Percentiles rank a stretch among this genome's conserved stretches.
phyloP scores from a whole-genome alignment of 73 alveolate genomes.

The Paramecium tetraurelia region DNA sequence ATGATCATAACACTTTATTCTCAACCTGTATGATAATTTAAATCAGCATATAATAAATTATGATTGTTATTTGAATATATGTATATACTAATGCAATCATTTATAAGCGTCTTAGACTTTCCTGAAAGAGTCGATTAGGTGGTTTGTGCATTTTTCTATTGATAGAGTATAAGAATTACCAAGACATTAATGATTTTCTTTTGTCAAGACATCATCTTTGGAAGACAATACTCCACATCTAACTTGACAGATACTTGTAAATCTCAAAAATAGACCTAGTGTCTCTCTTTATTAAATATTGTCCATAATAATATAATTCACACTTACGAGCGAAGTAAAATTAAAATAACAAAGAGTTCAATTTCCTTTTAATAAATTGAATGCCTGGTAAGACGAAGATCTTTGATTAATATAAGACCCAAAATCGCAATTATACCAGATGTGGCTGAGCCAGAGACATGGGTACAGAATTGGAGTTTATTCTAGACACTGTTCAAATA shows the following conservation, averaged over 20 bases:
- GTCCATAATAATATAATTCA: slow-evolving; percentile 19
- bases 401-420: slow-evolving; percentile 85
- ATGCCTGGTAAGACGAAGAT: slow-evolving; percentile 72
- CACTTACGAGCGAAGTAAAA: neutral
- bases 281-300: slow-evolving; percentile 14
- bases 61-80: neutral
- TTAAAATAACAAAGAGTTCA: neutral
- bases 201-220: neutral
- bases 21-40: neutral
- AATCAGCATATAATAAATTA: neutral
- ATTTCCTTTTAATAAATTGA: neutral
- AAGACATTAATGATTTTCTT: slow-evolving; percentile 2
- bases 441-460: slow-evolving; percentile 87
- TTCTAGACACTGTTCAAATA: slow-evolving; percentile 67
- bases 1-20: neutral
- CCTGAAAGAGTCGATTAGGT: neutral
- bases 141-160: neutral
- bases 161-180: neutral
- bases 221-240: neutral
- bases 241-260: neutral
- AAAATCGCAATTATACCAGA: slow-evolving; percentile 95
- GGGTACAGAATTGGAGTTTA: slow-evolving; percentile 37
- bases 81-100: neutral
- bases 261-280: neutral
- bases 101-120: slow-evolving; percentile 6